These are phyloP conservation scores for Biancaea sappan DNA, from an alignment of 306 rosid genomes.

Conservation along the genomic window DNA sequence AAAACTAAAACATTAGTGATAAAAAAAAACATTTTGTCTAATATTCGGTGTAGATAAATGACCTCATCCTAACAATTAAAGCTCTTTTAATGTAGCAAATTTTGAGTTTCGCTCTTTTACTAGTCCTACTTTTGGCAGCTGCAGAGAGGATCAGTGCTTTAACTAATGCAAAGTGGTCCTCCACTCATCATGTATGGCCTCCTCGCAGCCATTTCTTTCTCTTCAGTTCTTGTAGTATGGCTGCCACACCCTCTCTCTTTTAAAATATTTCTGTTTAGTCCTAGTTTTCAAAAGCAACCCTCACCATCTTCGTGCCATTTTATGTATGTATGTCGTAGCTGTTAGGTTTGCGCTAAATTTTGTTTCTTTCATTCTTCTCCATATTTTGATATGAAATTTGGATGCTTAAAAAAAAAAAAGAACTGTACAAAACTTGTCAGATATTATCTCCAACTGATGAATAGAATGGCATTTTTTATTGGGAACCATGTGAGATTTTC, in stretches of 20 bases:
- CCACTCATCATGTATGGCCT: conserved; percentile 1
- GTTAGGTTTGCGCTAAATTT: not conserved
- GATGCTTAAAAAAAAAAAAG: not conserved
- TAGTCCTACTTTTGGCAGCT: conserved; percentile 5
- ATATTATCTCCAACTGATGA: not conserved
- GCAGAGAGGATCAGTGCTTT: conserved; percentile 7
- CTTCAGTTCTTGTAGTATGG: conserved; percentile 13
- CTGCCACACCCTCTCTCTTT: not conserved
- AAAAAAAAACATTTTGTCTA: no score
- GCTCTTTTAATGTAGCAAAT: conserved; percentile 14
- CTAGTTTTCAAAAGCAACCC: conserved; percentile 6
- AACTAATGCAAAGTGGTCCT: conserved; percentile 26
- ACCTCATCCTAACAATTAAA: not conserved
- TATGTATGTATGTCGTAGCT: not conserved
- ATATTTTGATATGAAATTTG: not conserved
- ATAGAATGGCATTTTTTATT: not conserved
- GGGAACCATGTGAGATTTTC: not conserved
- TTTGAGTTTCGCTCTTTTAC: conserved; percentile 32
- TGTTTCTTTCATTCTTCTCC: conserved; percentile 6
- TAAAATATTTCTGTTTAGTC: conserved; percentile 9
- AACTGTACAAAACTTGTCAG: not conserved
- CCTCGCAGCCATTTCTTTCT: not conserved
- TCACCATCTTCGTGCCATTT: not conserved
- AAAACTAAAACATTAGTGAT: not conserved
- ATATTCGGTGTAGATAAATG: not conserved